These are phyloP conservation scores for Fusarium musae DNA, from an alignment of 2,329 filamentous ascomycete species.

Conservation along the genomic window DNA sequence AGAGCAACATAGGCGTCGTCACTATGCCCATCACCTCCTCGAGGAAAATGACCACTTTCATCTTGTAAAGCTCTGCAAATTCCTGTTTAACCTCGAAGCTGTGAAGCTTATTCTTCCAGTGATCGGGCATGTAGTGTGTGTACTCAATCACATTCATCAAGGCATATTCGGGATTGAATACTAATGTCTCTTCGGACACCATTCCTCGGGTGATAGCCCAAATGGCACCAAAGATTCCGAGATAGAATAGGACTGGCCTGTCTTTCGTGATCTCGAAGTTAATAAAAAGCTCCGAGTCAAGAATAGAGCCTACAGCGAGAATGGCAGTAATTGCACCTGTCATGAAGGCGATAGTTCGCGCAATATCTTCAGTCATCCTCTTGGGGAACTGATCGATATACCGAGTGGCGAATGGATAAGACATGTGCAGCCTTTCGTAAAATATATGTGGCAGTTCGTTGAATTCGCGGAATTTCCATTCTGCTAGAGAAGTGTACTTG, in stretches of 20 bases:
- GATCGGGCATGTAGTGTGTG: slow-evolving; percentile 88
- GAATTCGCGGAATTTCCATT: slow-evolving; percentile 99
- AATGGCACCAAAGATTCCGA: slow-evolving; percentile 82
- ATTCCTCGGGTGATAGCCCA: slow-evolving; percentile 86
- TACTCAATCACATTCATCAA: slow-evolving; percentile 90
- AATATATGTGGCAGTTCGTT: slow-evolving; percentile 96
- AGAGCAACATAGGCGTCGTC: slow-evolving; percentile 88
- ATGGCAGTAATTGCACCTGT: slow-evolving; percentile 88
- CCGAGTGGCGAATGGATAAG: slow-evolving; percentile 88
- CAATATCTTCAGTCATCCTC: slow-evolving; percentile 87
- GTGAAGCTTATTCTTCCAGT: slow-evolving; percentile 91
- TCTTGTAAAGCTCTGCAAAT: slow-evolving; percentile 90
- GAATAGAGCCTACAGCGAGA: slow-evolving; percentile 82
- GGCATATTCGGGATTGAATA: slow-evolving; percentile 92
- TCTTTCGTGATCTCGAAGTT: slow-evolving; percentile 92
- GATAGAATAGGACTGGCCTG: slow-evolving; percentile 89
- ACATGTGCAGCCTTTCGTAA: slow-evolving; percentile 89
- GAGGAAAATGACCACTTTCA: slow-evolving; percentile 90
- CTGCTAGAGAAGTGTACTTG: slow-evolving; percentile 90
- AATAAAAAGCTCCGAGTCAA: slow-evolving; percentile 91
- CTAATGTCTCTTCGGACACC: slow-evolving; percentile 86
- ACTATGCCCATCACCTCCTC: slow-evolving; percentile 94
- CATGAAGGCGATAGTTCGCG: slow-evolving; percentile 87
- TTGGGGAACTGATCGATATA: slow-evolving; percentile 98
- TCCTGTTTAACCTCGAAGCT: slow-evolving; percentile 93